Base-by-base conservation (phyloP, 495 filamentous ascomycete species). In the Neurospora sp. region DNA sequence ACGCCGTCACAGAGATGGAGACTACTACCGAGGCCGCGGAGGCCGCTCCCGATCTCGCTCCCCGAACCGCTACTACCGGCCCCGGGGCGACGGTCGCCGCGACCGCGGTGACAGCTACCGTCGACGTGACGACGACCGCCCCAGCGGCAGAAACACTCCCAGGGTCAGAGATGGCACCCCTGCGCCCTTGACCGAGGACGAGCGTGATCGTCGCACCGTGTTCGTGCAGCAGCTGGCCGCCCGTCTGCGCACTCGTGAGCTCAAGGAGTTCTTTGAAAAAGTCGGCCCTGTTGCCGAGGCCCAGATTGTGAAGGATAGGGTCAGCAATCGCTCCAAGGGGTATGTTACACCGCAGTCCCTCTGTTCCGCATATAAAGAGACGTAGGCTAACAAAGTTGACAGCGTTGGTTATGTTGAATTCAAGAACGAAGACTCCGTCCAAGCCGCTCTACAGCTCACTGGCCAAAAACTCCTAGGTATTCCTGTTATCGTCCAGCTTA, bases 321-420 rank as follows among this genome's bases (percentile, higher is more conserved):
- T 98, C 72, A 97, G 93, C 83, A 93, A 94, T 75, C 92, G 96
- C 82, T 97, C 94, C 27, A 99, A 99, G 89, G 96, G 96, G 96
- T 98, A 87, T 76, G 90, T 86, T 23, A 31, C 20, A 31, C 71
- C 71, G n/a, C 31, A 11, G 27, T 73, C 62, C 54, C 66, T 73
- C 74, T 23, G 12, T 8, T 39, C 11, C 38, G 16, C 16, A 3
- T 14, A 8, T 18, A 18, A 73, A 73, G 71, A 6, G 16, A 59
- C 35, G 54, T 39, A 76, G 44, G 79, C 84, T 86, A 78, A 88
- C 73, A 75, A 27, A 4, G 69, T 39, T 7, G 39, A 39, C 76
- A 99, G 96, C 83, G 96, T 99, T 81, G 96, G 96, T 79, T 99
- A 99, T 81, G 96, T 99, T 83, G 96, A 99, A 87, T 99, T 99